Base-by-base conservation (phyloP, 768 basidiomycete genomes). In the Ramaria sp. region DNA sequence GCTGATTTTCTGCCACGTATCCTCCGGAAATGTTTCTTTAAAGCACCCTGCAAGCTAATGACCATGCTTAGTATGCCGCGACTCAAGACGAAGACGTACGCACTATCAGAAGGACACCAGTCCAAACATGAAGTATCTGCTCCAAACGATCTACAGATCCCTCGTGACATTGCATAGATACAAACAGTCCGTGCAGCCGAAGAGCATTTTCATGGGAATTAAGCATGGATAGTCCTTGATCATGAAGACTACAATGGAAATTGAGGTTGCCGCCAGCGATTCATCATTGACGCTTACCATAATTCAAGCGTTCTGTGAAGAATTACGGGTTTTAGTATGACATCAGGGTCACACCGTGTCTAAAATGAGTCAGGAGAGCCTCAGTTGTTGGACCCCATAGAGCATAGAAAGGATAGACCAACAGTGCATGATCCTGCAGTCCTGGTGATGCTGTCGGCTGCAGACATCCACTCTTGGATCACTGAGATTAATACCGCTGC, bases 391-490 rank as follows among this genome's bases (percentile, higher is more conserved):
- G 19, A 1, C 27, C 27, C 27, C 45, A 15, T 46, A 72, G 59
- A 1, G 75, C 72, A 22, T 67, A 62, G 41, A 63, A 66, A 50
- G 82, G 64, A 19, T 68, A 64, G 43, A 60, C 63, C 54, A 73
- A 67, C 30, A 59, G 71, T 3, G 72, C 70, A 27, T 62, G 59
- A 39, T 66, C 66, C 51, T 78, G 43, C 10, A 73, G 63, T 5
- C 10, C 34, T 37, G 64, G 63, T 58, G 30, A 55, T 41, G 33
- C 75, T 71, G 57, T 73, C 72, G 3, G 73, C 73, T 10, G 67
- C 61, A 15, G 67, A 59, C 66, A 81, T 81, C 59, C 75, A 78
- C 33, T 70, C 66, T 19, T 69, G 67, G 43, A 81, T 57, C 80
- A 81, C 61, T 17, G 52, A 19, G 51, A 46, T 30, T 33, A 24